Evolutionary conservation across 352 stramenopile species (phyloP).

Genomic region (Phytophthora pini): DNA sequence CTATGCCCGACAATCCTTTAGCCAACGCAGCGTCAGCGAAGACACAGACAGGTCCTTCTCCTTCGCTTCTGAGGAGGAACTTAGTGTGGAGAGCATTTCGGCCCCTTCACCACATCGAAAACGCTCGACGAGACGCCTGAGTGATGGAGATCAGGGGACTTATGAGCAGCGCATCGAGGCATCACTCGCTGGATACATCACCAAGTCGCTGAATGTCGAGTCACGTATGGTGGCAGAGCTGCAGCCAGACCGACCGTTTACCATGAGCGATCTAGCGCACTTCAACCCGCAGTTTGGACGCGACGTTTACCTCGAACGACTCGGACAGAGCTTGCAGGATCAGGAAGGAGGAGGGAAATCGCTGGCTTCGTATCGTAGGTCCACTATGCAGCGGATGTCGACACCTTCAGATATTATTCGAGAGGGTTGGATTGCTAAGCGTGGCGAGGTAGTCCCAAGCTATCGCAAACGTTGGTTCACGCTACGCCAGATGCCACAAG

Average conservation of each 20-base stretch:
- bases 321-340: conserved; percentile 67
- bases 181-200: conserved; percentile 60
- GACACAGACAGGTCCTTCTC: conserved; percentile 76
- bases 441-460: conserved; percentile 73
- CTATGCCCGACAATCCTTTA: conserved; percentile 40
- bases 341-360: conserved; percentile 63
- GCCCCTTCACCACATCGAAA: conserved; percentile 32
- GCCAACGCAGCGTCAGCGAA: conserved; percentile 56
- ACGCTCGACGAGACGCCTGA: conserved; percentile 42
- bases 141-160: conserved; percentile 49
- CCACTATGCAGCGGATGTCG: conserved; percentile 64
- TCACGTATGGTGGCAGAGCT: conserved; percentile 38
- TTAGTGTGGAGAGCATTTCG: conserved; percentile 43
- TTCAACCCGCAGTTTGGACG: conserved; percentile 79
- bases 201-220: conserved; percentile 56
- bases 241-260: conserved; percentile 50
- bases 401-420: conserved; percentile 45
- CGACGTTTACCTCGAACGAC: conserved; percentile 71
- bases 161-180: conserved; percentile 80
- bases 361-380: conserved; percentile 71
- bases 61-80: conserved; percentile 62
- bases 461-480: conserved; percentile 88
- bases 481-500: conserved; percentile 75
- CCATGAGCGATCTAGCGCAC: conserved; percentile 64
- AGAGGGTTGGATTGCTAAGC: conserved; percentile 85